Percentiles rank a stretch among this genome's conserved stretches.
Evolutionary conservation across 2,329 filamentous ascomycete species (phyloP).

Genomic region (Ciborinia camelliae): DNA sequence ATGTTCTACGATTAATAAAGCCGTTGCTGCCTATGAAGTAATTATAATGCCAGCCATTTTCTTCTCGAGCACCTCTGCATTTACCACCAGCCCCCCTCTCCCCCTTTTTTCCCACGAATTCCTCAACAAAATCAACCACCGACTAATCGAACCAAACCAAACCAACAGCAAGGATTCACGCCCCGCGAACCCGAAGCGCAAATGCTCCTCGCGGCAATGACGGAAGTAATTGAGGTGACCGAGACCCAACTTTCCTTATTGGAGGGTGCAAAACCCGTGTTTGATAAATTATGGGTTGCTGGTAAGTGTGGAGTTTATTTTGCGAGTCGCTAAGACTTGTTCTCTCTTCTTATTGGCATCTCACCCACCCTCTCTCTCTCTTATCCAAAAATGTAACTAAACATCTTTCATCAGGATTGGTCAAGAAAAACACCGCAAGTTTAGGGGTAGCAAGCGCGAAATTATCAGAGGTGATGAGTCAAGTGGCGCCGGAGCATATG

Average conservation of each 20-base stretch:
- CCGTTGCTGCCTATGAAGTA: conserved; percentile 5
- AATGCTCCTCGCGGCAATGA: conserved; percentile 3
- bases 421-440: background rate
- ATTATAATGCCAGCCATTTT: too few species aligned
- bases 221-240: background rate
- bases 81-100: too few species aligned
- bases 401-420: background rate
- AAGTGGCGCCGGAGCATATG: background rate
- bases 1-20: background rate
- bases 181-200: background rate
- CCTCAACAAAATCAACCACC: background rate
- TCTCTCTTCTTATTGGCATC: background rate
- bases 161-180: background rate
- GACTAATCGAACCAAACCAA: background rate
- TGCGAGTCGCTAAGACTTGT: background rate
- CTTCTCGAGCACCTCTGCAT: too few species aligned
- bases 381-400: too few species aligned
- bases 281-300: conserved; percentile 12
- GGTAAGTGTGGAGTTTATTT: background rate
- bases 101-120: too few species aligned
- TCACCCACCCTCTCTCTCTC: too few species aligned
- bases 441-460: background rate
- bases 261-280: background rate
- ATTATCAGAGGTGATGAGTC: background rate
- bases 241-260: conserved; percentile 3